These are phyloP conservation scores for Aureobasidium mangrovei DNA, from an alignment of 2,329 filamentous ascomycete genomes.

Conservation along the genomic window DNA sequence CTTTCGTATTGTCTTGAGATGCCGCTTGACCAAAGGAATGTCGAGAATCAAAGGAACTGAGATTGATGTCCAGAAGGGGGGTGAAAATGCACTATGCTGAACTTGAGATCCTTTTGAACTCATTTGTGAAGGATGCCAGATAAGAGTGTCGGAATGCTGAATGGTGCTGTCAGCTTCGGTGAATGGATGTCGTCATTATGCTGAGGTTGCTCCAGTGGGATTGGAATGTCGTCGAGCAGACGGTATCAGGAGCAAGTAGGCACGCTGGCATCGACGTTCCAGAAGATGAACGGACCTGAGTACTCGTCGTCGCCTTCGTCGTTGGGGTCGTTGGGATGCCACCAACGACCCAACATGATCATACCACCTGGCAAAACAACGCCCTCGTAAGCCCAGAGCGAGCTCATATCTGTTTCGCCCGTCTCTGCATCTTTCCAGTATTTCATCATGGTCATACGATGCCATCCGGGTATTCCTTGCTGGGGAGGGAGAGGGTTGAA, in stretches of 20 bases:
- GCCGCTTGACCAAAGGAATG: too few species aligned
- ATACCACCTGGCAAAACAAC: slow-evolving; percentile 40
- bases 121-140: too few species aligned
- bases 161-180: too few species aligned
- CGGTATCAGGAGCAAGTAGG: not conserved
- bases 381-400: slow-evolving; percentile 43
- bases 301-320: slow-evolving; percentile 23
- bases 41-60: too few species aligned
- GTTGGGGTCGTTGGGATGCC: slow-evolving; percentile 28
- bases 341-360: slow-evolving; percentile 42
- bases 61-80: too few species aligned
- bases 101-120: too few species aligned
- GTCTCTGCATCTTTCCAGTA: slow-evolving; percentile 30
- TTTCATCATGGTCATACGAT: slow-evolving; percentile 48
- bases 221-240: not conserved
- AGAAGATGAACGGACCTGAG: slow-evolving; percentile 36
- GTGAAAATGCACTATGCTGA: too few species aligned
- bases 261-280: slow-evolving; percentile 29
- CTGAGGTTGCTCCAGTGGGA: not conserved
- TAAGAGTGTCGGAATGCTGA: too few species aligned
- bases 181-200: not conserved
- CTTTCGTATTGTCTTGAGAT: too few species aligned
- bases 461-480: slow-evolving; percentile 43
- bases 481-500: slow-evolving; percentile 43
- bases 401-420: slow-evolving; percentile 20